These are phyloP conservation scores for Populus simonii DNA, from an alignment of 345 rosid genomes.

Conservation along the genomic window DNA sequence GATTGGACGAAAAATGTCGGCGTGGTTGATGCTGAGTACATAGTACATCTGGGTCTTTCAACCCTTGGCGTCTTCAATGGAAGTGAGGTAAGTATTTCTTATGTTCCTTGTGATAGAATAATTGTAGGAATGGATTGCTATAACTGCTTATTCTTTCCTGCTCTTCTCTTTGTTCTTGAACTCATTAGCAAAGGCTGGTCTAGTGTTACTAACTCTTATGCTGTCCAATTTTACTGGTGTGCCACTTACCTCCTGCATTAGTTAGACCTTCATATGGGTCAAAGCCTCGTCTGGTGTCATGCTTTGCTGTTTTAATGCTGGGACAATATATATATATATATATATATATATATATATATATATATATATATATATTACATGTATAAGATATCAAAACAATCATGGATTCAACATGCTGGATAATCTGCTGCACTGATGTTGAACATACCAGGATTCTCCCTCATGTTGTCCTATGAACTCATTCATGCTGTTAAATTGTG, in stretches of 20 bases:
- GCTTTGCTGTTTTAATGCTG: background rate
- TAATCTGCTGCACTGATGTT: background rate
- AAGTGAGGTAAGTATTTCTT: constrained; percentile 36
- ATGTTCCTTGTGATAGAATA: background rate
- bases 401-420: background rate
- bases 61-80: constrained; percentile 63
- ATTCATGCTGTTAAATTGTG: constrained; percentile 19
- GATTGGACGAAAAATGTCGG: constrained; percentile 85
- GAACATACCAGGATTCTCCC: background rate
- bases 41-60: constrained; percentile 74
- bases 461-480: background rate
- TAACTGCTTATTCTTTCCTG: background rate
- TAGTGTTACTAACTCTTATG: background rate
- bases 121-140: background rate
- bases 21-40: constrained; percentile 85
- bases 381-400: background rate
- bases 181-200: background rate
- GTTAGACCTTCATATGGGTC: background rate
- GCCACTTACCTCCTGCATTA: background rate
- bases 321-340: background rate
- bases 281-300: background rate
- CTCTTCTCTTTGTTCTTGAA: background rate
- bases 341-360: no score
- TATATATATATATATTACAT: no score
- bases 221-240: no score